A percentile compares a stretch with the other conserved stretches of the same genome.
These are phyloP conservation scores for Penicillium fuscoglaucum DNA, from an alignment of 2,329 filamentous ascomycete species.

Conservation along the genomic window DNA sequence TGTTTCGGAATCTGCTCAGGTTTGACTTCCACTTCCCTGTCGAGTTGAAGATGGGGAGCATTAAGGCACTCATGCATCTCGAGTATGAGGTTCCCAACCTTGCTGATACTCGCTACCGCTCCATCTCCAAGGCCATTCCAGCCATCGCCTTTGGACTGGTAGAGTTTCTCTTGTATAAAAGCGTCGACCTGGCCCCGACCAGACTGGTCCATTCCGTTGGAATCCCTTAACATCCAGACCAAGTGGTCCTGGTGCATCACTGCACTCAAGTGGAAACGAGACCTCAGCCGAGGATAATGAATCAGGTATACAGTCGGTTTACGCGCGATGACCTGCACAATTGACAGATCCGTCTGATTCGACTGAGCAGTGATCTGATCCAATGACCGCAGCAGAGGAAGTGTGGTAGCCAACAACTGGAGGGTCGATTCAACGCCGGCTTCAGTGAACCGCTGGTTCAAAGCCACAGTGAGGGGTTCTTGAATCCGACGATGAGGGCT, in stretches of 20 bases:
- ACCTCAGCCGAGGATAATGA: slow-evolving; percentile 36
- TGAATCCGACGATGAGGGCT: slow-evolving; percentile 46
- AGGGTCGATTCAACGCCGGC: slow-evolving; percentile 33
- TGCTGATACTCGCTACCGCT: slow-evolving; percentile 35
- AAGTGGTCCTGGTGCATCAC: slow-evolving; percentile 29
- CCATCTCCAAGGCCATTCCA: slow-evolving; percentile 45
- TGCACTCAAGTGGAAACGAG: slow-evolving; percentile 35
- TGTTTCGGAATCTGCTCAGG: slow-evolving; percentile 3
- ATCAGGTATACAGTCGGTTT: slow-evolving; percentile 39
- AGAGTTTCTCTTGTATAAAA: slow-evolving; percentile 35
- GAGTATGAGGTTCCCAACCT: slow-evolving; percentile 35
- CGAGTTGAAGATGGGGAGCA: slow-evolving; percentile 16
- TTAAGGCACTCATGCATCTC: slow-evolving; percentile 35
- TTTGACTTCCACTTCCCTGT: slow-evolving; percentile 12
- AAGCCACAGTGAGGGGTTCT: slow-evolving; percentile 38
- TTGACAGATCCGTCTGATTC: slow-evolving; percentile 23
- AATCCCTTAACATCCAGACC: slow-evolving; percentile 41
- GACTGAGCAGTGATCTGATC: slow-evolving; percentile 36
- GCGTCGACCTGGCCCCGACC: slow-evolving; percentile 23
- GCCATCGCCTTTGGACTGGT: slow-evolving; percentile 38
- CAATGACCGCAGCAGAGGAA: slow-evolving; percentile 41
- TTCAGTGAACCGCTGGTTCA: slow-evolving; percentile 36
- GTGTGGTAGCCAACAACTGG: slow-evolving; percentile 37
- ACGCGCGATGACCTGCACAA: slow-evolving; percentile 38
- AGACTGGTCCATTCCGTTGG: slow-evolving; percentile 17